Percentiles rank a stretch among this genome's conserved stretches.
phyloP scores from a whole-genome alignment of 441 rosid genomes.

The Arabidopsis hybrid region DNA sequence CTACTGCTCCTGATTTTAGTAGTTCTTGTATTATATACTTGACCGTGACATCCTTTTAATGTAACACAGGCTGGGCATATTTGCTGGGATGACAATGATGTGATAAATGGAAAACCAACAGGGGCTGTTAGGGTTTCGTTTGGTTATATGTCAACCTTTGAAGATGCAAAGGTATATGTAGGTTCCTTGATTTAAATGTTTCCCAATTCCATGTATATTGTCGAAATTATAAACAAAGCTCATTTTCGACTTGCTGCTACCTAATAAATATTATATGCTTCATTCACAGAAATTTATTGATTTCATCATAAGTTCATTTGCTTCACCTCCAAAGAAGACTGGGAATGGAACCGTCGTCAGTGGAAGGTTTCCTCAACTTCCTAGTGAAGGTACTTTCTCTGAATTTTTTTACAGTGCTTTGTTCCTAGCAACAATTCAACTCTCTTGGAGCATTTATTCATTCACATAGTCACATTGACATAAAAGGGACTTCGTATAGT shows the following conservation, averaged over 20 bases:
- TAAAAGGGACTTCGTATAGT: slow-evolving; percentile 5
- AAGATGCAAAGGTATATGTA: slow-evolving; percentile 76
- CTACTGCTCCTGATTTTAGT: slow-evolving; percentile 24
- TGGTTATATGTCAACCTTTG: slow-evolving; percentile 97
- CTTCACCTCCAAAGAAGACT: slow-evolving; percentile 48
- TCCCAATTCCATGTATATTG: slow-evolving; percentile 5
- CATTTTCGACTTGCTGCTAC: background rate
- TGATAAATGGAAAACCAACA: slow-evolving; percentile 84
- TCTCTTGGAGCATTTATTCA: background rate
- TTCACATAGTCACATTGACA: background rate
- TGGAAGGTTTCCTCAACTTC: slow-evolving; percentile 46
- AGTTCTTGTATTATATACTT: slow-evolving; percentile 29
- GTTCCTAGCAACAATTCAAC: background rate
- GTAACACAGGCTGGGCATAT: slow-evolving; percentile 84
- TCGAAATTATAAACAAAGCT: background rate
- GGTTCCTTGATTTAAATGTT: slow-evolving; percentile 9
- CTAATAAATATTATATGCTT: slow-evolving; percentile 8
- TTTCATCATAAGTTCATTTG: slow-evolving; percentile 70
- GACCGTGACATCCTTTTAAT: slow-evolving; percentile 25
- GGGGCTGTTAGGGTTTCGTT: slow-evolving; percentile 95
- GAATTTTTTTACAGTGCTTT: slow-evolving; percentile 2
- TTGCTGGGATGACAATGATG: slow-evolving; percentile 98
- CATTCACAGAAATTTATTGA: slow-evolving; percentile 73
- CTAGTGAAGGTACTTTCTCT: slow-evolving; percentile 54
- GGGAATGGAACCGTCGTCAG: slow-evolving; percentile 46